Percentiles rank a stretch among this genome's conserved stretches.
Conservation (phyloP, 164 flowering plant species). For the Warburgia ugandensis region DNA sequence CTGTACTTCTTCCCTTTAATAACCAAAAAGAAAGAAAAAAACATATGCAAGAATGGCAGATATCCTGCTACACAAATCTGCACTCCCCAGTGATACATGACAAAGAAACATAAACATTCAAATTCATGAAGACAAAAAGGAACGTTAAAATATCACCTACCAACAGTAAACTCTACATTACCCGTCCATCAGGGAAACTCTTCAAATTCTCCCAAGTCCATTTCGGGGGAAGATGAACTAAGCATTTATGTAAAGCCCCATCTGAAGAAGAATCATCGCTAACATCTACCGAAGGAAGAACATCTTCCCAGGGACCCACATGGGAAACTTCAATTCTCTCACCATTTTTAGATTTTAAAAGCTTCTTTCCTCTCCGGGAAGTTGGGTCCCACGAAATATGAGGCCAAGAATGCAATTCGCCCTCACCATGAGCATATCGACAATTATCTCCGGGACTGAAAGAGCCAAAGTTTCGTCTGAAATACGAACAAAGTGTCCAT, state of each 20-base stretch:
- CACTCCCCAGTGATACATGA: too few species aligned
- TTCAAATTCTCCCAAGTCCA: slow-evolving; percentile 67
- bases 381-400: slow-evolving; percentile 96
- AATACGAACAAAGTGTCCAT: slow-evolving; percentile 84
- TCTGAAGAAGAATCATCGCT: slow-evolving; percentile 9
- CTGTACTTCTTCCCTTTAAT: too few species aligned
- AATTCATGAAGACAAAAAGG: too few species aligned
- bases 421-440: slow-evolving; percentile 83
- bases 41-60: too few species aligned
- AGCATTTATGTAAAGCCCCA: slow-evolving; percentile 47
- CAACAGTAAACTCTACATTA: slow-evolving; percentile 1
- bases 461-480: slow-evolving; percentile 37
- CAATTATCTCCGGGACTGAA: slow-evolving; percentile 81
- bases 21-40: too few species aligned
- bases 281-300: slow-evolving; percentile 22
- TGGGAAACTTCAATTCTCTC: slow-evolving; percentile 17
- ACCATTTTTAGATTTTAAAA: slow-evolving; percentile 26
- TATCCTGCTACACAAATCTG: too few species aligned
- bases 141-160: too few species aligned
- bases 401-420: slow-evolving; percentile 66
- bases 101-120: not conserved
- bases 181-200: slow-evolving; percentile 55
- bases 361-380: slow-evolving; percentile 76
- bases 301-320: slow-evolving; percentile 32
- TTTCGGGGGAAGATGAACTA: slow-evolving; percentile 59